phyloP scores from a whole-genome alignment of 208 protist genomes.

The Balamuthia mandrillaris region DNA sequence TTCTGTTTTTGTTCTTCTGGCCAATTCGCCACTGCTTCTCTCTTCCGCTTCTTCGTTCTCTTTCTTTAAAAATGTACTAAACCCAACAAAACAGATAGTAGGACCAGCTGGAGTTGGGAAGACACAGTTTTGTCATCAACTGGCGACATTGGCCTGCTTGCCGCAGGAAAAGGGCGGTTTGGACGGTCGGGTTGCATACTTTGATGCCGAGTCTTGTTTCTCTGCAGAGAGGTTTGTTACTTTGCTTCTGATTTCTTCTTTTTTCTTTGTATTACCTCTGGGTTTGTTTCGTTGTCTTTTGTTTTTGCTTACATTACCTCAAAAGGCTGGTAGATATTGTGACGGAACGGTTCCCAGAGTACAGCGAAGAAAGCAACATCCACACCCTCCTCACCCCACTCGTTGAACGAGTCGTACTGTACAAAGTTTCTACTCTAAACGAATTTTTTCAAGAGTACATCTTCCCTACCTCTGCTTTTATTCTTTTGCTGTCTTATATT shows the following conservation, averaged over 20 bases:
- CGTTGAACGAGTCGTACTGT: neutral
- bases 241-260: neutral
- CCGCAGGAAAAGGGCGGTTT: constrained; percentile 11
- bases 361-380: constrained; percentile 1
- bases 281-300: neutral
- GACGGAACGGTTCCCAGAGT: neutral
- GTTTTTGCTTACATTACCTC: too few species aligned
- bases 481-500: neutral
- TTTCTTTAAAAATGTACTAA: neutral
- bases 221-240: neutral
- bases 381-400: neutral
- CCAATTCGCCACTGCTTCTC: too few species aligned
- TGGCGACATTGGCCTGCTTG: constrained; percentile 14
- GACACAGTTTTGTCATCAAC: constrained; percentile 38
- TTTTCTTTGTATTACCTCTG: neutral
- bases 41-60: neutral
- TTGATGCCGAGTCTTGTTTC: constrained; percentile 21
- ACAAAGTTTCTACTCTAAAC: neutral
- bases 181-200: neutral
- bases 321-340: constrained; percentile 25
- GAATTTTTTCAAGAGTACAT: neutral
- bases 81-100: neutral
- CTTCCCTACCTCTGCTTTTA: neutral
- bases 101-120: constrained; percentile 28
- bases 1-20: too few species aligned